These are phyloP conservation scores for Ophiocordyceps camponoti-rufipedis DNA, from an alignment of 2,329 filamentous ascomycete genomes.

Conservation along the genomic window DNA sequence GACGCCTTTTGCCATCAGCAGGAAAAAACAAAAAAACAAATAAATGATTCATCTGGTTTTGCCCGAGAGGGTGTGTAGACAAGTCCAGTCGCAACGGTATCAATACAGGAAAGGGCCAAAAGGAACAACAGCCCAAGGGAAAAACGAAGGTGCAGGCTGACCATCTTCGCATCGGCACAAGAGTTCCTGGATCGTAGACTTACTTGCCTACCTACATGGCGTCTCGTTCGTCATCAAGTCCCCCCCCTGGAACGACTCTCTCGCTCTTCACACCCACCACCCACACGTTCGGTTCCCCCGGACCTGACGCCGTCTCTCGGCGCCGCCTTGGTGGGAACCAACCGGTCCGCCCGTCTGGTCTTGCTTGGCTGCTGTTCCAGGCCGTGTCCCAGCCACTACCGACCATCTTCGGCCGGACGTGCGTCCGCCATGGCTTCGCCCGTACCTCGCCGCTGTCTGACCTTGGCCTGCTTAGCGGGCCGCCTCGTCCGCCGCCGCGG, in stretches of 20 bases:
- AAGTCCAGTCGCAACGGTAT: not conserved
- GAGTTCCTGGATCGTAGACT: not conserved
- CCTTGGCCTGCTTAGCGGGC: not conserved
- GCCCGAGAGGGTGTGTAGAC: not conserved
- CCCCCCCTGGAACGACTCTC: not conserved
- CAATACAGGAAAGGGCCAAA: not conserved
- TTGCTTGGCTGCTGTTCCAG: not conserved
- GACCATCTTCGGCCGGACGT: not conserved
- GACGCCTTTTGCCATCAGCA: not conserved
- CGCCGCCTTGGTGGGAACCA: not conserved
- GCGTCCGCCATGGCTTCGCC: not conserved
- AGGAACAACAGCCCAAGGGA: not conserved
- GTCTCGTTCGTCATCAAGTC: not conserved
- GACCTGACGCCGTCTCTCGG: not conserved
- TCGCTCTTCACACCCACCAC: not conserved
- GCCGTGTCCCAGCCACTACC: not conserved
- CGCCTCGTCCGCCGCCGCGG: slow-evolving; percentile 6
- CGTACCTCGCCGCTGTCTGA: not conserved
- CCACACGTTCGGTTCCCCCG: not conserved
- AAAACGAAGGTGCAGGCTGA: not conserved
- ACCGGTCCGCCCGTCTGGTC: not conserved
- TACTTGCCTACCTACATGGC: not conserved
- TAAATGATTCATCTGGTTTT: not conserved
- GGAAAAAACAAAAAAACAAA: not conserved
- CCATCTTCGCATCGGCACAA: not conserved